Conservation (phyloP, 1,284 basidiomycete species). For the Xerocomus minutiporus region DNA sequence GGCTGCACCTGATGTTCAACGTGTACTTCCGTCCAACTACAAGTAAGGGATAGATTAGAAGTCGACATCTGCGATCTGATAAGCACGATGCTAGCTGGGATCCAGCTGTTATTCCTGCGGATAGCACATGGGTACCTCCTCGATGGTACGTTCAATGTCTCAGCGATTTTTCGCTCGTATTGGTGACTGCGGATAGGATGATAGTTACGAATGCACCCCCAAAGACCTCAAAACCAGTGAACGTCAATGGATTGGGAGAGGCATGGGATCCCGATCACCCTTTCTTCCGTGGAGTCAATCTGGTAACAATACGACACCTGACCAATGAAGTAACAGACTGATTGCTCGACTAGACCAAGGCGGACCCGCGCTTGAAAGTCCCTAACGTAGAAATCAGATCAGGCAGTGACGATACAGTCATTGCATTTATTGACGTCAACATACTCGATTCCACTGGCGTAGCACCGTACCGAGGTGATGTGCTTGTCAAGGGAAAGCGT, state of each 20-base stretch:
- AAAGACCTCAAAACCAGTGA: not conserved
- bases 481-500: constrained; percentile 30
- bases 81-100: constrained; percentile 19
- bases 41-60: constrained; percentile 8
- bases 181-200: constrained; percentile 16
- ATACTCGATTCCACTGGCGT: constrained; percentile 33
- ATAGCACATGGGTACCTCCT: constrained; percentile 27
- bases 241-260: constrained; percentile 26
- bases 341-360: constrained; percentile 18
- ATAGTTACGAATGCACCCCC: constrained; percentile 7
- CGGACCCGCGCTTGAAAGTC: constrained; percentile 21
- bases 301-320: constrained; percentile 12
- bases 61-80: constrained; percentile 1
- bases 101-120: constrained; percentile 18
- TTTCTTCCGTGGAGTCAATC: constrained; percentile 23
- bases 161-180: rapidly evolving
- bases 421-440: constrained; percentile 30
- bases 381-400: constrained; percentile 27
- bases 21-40: constrained; percentile 12
- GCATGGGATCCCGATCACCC: constrained; percentile 16
- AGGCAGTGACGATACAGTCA: constrained; percentile 17
- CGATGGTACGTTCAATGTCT: constrained; percentile 12
- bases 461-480: constrained; percentile 30
- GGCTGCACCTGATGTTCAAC: constrained; percentile 23
- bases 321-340: not conserved